Conservation (phyloP, 352 stramenopile species). For the Pythium brachiatum region DNA sequence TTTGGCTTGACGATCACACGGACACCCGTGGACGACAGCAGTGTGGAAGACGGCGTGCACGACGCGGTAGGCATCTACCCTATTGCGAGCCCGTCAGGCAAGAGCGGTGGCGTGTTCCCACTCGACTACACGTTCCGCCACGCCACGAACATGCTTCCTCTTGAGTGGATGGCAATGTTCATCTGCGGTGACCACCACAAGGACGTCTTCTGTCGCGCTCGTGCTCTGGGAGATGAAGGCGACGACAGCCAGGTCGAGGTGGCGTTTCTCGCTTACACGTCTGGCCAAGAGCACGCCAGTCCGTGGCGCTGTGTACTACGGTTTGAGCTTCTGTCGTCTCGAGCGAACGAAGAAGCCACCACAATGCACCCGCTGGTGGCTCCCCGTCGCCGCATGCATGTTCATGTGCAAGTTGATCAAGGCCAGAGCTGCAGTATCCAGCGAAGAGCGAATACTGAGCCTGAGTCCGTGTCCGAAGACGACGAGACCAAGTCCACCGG, state of each 20-base stretch:
- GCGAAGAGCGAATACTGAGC: too few relatives aligned
- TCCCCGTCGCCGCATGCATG: slow-evolving; percentile 4
- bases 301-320: slow-evolving; percentile 9
- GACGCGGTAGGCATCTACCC: background rate
- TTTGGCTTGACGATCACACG: background rate
- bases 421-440: background rate
- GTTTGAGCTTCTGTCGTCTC: background rate
- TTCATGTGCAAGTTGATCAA: slow-evolving; percentile 8
- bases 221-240: background rate
- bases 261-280: background rate
- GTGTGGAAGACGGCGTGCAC: background rate
- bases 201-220: slow-evolving; percentile 3
- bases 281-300: background rate
- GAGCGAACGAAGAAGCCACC: background rate
- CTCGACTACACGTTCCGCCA: slow-evolving; percentile 10
- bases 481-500: background rate
- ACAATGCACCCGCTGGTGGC: background rate
- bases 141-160: background rate
- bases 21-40: background rate
- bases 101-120: background rate
- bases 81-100: background rate
- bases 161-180: slow-evolving; percentile 13
- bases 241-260: slow-evolving; percentile 2
- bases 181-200: background rate
- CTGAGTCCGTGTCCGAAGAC: background rate